These are phyloP conservation scores for Aspergillus phoenicis DNA, from an alignment of 2,329 filamentous ascomycete species.

Conservation along the genomic window DNA sequence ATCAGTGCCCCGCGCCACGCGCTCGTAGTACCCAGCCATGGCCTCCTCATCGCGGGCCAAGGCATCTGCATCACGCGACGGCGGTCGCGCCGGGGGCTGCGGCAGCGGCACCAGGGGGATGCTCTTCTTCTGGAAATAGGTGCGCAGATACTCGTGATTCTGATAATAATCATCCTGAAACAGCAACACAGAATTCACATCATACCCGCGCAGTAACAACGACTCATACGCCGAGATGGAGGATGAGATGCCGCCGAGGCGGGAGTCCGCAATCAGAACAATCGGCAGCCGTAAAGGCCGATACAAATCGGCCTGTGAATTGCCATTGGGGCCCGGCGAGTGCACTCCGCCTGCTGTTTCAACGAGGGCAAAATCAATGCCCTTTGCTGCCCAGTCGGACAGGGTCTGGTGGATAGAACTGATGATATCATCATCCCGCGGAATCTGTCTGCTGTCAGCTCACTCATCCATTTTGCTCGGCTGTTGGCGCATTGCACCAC, in stretches of 20 bases:
- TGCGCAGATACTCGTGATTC: conserved; percentile 67
- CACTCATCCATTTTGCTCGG: not conserved
- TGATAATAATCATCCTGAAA: conserved; percentile 68
- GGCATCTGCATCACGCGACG: conserved; percentile 31
- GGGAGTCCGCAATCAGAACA: conserved; percentile 72
- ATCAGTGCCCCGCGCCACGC: conserved; percentile 42
- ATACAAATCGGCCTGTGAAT: conserved; percentile 76
- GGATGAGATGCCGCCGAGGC: conserved; percentile 76
- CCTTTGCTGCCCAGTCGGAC: conserved; percentile 36
- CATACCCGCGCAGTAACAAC: conserved; percentile 74
- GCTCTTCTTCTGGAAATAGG: conserved; percentile 66
- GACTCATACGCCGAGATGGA: conserved; percentile 82
- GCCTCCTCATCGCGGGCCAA: conserved; percentile 54
- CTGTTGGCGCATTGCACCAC: not conserved
- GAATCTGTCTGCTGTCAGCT: conserved; percentile 41
- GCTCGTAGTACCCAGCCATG: conserved; percentile 67
- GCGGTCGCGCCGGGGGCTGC: conserved; percentile 57
- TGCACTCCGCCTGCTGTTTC: conserved; percentile 84
- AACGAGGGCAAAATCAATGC: conserved; percentile 65
- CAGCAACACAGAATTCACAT: conserved; percentile 69
- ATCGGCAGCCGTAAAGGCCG: conserved; percentile 72
- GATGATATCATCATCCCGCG: conserved; percentile 55
- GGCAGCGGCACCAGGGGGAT: conserved; percentile 62
- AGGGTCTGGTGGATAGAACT: conserved; percentile 51
- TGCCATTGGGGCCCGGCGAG: conserved; percentile 75